Conservation (phyloP, 306 rosid genomes). For the Lathyrus sativus region DNA sequence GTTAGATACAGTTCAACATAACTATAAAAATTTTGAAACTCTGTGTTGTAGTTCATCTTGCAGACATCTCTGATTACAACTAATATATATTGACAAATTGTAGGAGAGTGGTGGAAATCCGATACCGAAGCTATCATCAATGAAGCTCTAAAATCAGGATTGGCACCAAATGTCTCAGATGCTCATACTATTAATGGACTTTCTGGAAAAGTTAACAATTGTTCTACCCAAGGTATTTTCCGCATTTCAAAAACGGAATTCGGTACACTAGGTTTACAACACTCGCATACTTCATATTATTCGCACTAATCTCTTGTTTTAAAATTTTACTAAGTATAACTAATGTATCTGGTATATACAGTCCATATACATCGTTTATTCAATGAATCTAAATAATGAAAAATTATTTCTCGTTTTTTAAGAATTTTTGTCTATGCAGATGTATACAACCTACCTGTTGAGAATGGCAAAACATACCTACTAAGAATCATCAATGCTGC, state of each 20-base stretch:
- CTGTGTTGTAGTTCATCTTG: no score
- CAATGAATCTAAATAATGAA: no score
- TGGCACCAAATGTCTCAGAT: slow-evolving; percentile 89
- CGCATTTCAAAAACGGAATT: not conserved
- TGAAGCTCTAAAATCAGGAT: slow-evolving; percentile 75
- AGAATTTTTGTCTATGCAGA: slow-evolving; percentile 36
- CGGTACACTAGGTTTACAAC: no score
- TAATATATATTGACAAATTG: slow-evolving; percentile 11
- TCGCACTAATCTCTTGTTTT: no score
- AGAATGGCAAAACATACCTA: slow-evolving; percentile 65
- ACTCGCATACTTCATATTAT: no score
- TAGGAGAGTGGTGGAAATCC: slow-evolving; percentile 98
- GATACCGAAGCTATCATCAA: slow-evolving; percentile 84
- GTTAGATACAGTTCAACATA: no score
- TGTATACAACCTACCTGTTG: slow-evolving; percentile 57
- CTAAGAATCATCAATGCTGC: slow-evolving; percentile 91
- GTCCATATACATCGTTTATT: no score
- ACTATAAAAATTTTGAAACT: no score
- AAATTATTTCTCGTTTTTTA: no score
- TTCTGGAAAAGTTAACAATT: slow-evolving; percentile 65
- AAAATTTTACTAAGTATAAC: no score
- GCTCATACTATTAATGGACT: slow-evolving; percentile 90
- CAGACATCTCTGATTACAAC: no score
- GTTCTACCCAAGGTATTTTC: slow-evolving; percentile 60
- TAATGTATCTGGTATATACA: no score